Base-by-base conservation (phyloP, 148 eudicot genomes). In the Fagopyrum tataricum region DNA sequence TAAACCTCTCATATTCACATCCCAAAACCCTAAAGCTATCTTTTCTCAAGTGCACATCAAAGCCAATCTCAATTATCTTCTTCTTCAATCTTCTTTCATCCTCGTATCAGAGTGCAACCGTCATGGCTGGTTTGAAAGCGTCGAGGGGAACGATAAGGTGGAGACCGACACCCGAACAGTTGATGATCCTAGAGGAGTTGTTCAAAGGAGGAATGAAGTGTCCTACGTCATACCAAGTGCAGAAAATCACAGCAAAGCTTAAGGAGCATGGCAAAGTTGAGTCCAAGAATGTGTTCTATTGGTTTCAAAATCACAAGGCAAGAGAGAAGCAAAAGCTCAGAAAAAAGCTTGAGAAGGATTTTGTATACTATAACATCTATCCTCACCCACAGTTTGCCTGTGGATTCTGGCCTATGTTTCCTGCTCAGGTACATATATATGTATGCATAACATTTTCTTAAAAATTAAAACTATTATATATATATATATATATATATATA, bases 101-200 rank as follows among this genome's bases (percentile, higher is more conserved):
- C 55, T 14, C 55, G 20, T 15, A 49, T 49, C 15, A 49, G 5
- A 31, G 37, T 0, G 0, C 0, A 49, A 13, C 5, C 55, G 14
- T 13, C 17, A 64, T 64, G 69, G 69, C 9, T n/a, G 43, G 69
- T 14, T 2, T 6, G 6, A 62, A 13, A 1, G 42, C 41, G 44
- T 7, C 18, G 44, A 62, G 44, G 44, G 69, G 67, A 8, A 1
- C 68, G 52, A 73, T 20, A 49, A 74, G 89, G 52, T 86, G 89
- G 89, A 74, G 72, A 47, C 87, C 89, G 9, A 86, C 89, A 12
- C 72, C 85, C 15, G 86, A 83, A 51, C 88, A 85, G 42, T 53
- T 85, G 58, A 70, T 70, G 64, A 81, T 78, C 5, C 78, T 86
- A 5, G 81, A 86, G 53, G 85, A 79, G 62, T 40, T 81, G 80